These are phyloP conservation scores for Lasiodiplodia hormozganensis DNA, from an alignment of 2,329 filamentous ascomycete genomes.

Conservation along the genomic window DNA sequence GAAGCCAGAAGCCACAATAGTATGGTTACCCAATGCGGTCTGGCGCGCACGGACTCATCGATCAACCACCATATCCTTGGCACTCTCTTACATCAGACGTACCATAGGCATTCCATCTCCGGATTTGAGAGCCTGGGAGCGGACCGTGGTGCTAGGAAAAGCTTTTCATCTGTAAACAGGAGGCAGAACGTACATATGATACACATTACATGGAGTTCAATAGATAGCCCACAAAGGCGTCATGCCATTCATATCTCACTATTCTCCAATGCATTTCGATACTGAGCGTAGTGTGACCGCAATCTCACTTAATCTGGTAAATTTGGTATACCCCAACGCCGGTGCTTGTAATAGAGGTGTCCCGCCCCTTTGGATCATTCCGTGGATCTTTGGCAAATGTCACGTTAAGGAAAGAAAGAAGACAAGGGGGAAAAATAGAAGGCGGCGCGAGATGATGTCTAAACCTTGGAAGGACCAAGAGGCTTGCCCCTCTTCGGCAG, in stretches of 20 bases:
- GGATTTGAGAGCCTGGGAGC: neutral
- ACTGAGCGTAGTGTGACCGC: neutral
- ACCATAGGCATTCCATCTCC: too few relatives aligned
- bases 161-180: neutral
- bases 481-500: conserved; percentile 50
- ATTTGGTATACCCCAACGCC: conserved; percentile 25
- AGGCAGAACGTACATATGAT: neutral
- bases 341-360: neutral
- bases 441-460: neutral
- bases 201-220: neutral
- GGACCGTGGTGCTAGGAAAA: neutral
- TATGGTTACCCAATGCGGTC: neutral
- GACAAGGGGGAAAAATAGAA: neutral
- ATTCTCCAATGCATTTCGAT: conserved; percentile 3
- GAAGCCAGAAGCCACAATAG: neutral
- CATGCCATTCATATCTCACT: conserved; percentile 4
- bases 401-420: conserved; percentile 12
- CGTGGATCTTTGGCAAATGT: conserved; percentile 1
- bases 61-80: conserved; percentile 10
- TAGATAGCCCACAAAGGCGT: neutral
- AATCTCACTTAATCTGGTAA: conserved; percentile 8
- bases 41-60: conserved; percentile 9
- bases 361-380: conserved; percentile 8
- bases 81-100: conserved; percentile 6
- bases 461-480: conserved; percentile 10